phyloP scores from a whole-genome alignment of 257 asterid genomes.

The Ajuga chamaepitys region DNA sequence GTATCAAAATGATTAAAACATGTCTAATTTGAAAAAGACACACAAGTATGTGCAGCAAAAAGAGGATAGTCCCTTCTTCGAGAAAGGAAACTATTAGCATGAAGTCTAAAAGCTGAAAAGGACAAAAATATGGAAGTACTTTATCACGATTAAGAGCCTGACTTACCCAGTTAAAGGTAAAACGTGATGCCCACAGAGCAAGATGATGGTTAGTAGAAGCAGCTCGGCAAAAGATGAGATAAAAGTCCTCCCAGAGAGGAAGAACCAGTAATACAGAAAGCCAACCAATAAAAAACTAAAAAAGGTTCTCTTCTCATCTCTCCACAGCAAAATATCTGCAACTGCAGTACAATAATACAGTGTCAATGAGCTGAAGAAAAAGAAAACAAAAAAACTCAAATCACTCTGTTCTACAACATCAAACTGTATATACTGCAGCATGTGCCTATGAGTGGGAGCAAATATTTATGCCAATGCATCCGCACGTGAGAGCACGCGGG shows the following conservation, averaged over 20 bases:
- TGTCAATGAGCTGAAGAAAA: slow-evolving; percentile 20
- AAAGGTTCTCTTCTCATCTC: slow-evolving; percentile 79
- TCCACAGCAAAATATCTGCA: slow-evolving; percentile 93
- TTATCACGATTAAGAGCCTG: slow-evolving; percentile 5
- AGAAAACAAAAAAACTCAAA: background rate
- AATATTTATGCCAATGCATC: background rate
- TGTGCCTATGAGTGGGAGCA: background rate
- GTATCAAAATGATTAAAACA: background rate
- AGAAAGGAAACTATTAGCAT: slow-evolving; percentile 9
- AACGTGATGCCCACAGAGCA: slow-evolving; percentile 51
- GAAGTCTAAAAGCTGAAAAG: background rate
- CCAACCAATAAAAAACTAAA: slow-evolving; percentile 45
- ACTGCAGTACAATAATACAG: slow-evolving; percentile 43
- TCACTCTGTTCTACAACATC: background rate
- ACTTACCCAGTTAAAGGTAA: slow-evolving; percentile 67
- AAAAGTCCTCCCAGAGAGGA: slow-evolving; percentile 67
- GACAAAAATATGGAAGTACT: background rate
- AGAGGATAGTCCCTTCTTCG: background rate
- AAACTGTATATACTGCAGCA: background rate
- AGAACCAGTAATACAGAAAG: slow-evolving; percentile 75
- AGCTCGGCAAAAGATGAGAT: slow-evolving; percentile 67
- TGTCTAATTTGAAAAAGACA: background rate
- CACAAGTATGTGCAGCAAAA: background rate
- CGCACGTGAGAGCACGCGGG: no score
- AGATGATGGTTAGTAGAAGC: slow-evolving; percentile 46